Conservation (phyloP, 768 basidiomycete species). For the Calocera cornea region DNA sequence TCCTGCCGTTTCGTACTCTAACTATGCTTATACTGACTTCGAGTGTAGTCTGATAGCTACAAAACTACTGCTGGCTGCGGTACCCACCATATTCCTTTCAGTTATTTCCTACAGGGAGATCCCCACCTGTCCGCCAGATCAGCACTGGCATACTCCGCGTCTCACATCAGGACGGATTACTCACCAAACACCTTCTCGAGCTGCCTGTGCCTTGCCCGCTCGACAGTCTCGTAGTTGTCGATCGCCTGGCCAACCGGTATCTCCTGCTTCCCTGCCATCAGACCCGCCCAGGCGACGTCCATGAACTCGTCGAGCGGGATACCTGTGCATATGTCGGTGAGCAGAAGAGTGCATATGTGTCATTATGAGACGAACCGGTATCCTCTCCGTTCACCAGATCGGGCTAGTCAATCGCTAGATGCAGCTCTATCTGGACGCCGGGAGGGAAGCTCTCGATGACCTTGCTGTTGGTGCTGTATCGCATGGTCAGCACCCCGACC, state of each 20-base stretch:
- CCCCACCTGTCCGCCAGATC: no score
- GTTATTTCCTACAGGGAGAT: no score
- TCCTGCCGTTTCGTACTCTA: no score
- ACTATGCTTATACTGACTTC: no score
- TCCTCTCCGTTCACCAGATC: slow-evolving; percentile 10
- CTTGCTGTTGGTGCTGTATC: slow-evolving; percentile 3
- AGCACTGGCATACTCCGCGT: no score
- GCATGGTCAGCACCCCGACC: background rate
- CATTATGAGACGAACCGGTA: background rate
- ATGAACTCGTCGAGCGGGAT: slow-evolving; percentile 13
- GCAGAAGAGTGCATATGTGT: background rate
- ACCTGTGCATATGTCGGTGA: background rate
- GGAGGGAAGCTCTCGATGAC: slow-evolving; percentile 13
- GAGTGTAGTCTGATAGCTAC: no score
- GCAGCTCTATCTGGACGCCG: slow-evolving; percentile 9
- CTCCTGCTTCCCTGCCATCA: slow-evolving; percentile 5
- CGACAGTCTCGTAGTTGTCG: slow-evolving; percentile 4
- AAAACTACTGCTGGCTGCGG: no score
- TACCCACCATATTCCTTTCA: no score
- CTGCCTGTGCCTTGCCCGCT: slow-evolving; percentile 2
- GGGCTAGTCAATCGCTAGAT: slow-evolving; percentile 10
- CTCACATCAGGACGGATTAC: background rate
- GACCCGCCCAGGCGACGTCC: slow-evolving; percentile 6
- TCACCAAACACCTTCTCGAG: background rate
- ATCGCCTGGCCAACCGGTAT: slow-evolving; percentile 11